Percentiles rank a stretch among this genome's conserved stretches.
Evolutionary conservation across 768 basidiomycete species (phyloP).

Genomic region (Crassisporium funariophilum): DNA sequence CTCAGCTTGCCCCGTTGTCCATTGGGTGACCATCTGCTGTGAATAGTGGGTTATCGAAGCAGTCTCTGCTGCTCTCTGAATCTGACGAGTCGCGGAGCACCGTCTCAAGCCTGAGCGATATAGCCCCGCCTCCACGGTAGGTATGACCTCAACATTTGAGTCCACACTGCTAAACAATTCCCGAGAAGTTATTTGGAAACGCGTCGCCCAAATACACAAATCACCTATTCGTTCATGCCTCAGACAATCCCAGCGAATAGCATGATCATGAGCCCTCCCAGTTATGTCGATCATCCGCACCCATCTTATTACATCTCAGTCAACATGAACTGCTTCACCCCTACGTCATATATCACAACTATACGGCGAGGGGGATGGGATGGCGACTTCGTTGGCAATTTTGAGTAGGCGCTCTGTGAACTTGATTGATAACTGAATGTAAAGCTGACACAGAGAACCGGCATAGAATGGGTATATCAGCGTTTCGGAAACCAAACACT

Average conservation of each 20-base stretch:
- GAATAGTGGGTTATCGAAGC: conserved; percentile 6
- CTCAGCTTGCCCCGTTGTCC: too few relatives aligned
- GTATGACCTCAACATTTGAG: background rate
- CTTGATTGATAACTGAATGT: background rate
- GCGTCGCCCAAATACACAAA: conserved; percentile 19
- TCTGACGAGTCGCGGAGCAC: background rate
- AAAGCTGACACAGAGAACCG: background rate
- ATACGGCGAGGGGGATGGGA: conserved; percentile 41
- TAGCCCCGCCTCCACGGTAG: background rate
- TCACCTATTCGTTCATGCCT: conserved; percentile 43
- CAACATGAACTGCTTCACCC: conserved; percentile 51
- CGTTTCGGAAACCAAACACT: conserved; percentile 27
- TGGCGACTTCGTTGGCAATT: conserved; percentile 49
- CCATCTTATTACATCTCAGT: conserved; percentile 48
- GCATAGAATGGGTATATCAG: conserved; percentile 32
- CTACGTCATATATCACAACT: conserved; percentile 48
- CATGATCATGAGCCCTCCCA: conserved; percentile 40
- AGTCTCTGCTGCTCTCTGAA: conserved; percentile 2
- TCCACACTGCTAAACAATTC: background rate
- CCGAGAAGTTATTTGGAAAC: conserved; percentile 8
- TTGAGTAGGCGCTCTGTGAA: conserved; percentile 37
- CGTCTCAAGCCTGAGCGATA: conserved; percentile 14
- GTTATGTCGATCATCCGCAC: conserved; percentile 25
- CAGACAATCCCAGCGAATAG: conserved; percentile 36
- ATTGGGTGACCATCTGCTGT: too few relatives aligned